A percentile compares a stretch with the other conserved stretches of the same genome.
Evolutionary conservation across 2,329 filamentous ascomycete genomes (phyloP).

Genomic region (Fusarium mangiferae): DNA sequence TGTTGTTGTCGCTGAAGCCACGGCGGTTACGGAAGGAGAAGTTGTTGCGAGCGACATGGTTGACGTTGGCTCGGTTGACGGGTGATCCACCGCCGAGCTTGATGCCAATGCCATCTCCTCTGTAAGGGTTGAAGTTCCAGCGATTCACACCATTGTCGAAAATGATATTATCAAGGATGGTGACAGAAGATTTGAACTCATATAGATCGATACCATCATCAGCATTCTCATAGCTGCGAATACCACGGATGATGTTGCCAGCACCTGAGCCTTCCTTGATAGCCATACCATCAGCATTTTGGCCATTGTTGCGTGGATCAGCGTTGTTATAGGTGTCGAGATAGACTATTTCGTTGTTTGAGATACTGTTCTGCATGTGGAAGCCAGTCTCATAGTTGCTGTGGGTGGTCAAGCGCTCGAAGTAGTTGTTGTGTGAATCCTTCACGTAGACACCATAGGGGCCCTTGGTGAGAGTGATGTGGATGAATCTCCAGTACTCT

Average conservation of each 20-base stretch:
- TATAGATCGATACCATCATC: slow-evolving; percentile 53
- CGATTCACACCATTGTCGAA: slow-evolving; percentile 58
- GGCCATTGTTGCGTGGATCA: slow-evolving; percentile 60
- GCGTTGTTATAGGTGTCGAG: slow-evolving; percentile 54
- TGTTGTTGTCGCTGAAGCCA: not conserved
- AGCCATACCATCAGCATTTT: slow-evolving; percentile 60
- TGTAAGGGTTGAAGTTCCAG: slow-evolving; percentile 54
- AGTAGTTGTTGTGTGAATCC: slow-evolving; percentile 49
- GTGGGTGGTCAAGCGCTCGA: slow-evolving; percentile 48
- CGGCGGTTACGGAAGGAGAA: not conserved
- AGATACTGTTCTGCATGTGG: slow-evolving; percentile 46
- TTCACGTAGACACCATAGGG: slow-evolving; percentile 50
- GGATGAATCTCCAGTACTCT: slow-evolving; percentile 57
- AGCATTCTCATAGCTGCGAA: slow-evolving; percentile 59
- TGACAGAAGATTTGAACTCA: slow-evolving; percentile 52
- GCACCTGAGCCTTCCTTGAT: slow-evolving; percentile 57
- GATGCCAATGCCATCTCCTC: slow-evolving; percentile 59
- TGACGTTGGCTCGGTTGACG: slow-evolving; percentile 47
- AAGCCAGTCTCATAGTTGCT: slow-evolving; percentile 52
- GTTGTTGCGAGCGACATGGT: slow-evolving; percentile 54
- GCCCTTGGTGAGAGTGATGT: slow-evolving; percentile 45
- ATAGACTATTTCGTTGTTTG: slow-evolving; percentile 52
- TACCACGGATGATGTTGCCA: slow-evolving; percentile 56
- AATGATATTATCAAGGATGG: slow-evolving; percentile 52
- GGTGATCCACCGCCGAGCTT: slow-evolving; percentile 52